These are phyloP conservation scores for Boehmeria nivea DNA, from an alignment of 306 rosid genomes.

Conservation along the genomic window DNA sequence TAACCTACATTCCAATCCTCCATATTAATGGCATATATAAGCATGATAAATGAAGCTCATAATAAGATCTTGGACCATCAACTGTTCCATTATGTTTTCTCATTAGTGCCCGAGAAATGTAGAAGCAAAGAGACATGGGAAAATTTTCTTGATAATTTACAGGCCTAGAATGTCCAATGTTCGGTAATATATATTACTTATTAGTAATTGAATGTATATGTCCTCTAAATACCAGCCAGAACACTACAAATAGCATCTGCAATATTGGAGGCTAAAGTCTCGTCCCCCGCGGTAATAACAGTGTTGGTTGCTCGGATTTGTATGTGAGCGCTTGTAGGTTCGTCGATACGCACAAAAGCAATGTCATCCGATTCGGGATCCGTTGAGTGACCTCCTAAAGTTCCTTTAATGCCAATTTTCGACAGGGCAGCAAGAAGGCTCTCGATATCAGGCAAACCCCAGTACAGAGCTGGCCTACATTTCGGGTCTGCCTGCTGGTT, in stretches of 20 bases:
- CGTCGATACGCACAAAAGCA: conserved; percentile 29
- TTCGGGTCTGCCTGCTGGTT: conserved; percentile 14
- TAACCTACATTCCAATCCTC: too few relatives aligned
- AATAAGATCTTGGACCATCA: too few relatives aligned
- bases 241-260: conserved; percentile 43
- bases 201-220: too few relatives aligned
- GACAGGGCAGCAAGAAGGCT: conserved; percentile 51
- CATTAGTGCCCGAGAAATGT: too few relatives aligned
- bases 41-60: too few relatives aligned
- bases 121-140: too few relatives aligned
- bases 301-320: conserved; percentile 48
- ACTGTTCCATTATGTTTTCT: too few relatives aligned
- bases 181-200: too few relatives aligned
- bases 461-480: conserved; percentile 36
- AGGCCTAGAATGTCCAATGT: too few relatives aligned
- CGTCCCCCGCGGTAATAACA: conserved; percentile 39
- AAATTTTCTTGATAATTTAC: too few relatives aligned
- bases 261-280: conserved; percentile 41
- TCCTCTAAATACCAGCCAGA: conserved; percentile 37
- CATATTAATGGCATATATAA: too few relatives aligned
- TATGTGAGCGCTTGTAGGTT: conserved; percentile 53
- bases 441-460: conserved; percentile 50
- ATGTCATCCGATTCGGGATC: conserved; percentile 27
- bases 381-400: conserved; percentile 20
- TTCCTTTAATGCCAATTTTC: conserved; percentile 50